These are phyloP conservation scores for Penicillium tannophilum DNA, from an alignment of 495 filamentous ascomycete genomes.

Conservation along the genomic window DNA sequence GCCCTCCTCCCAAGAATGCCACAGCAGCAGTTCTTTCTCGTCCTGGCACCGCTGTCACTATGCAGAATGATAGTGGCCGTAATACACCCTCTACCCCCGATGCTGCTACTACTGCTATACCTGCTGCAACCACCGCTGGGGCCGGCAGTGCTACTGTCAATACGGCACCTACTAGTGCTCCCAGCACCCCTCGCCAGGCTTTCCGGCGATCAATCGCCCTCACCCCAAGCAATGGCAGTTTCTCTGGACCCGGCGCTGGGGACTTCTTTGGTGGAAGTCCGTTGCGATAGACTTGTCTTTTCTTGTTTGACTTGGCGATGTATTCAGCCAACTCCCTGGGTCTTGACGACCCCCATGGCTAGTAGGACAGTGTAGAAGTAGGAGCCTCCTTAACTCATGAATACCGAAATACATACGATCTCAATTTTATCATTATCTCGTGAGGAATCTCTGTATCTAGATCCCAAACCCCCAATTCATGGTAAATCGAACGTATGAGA, in stretches of 20 bases:
- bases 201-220: slow-evolving; percentile 50
- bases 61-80: slow-evolving; percentile 46
- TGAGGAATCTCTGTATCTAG: not conserved
- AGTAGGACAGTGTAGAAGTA: slow-evolving; percentile 8
- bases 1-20: slow-evolving; percentile 60
- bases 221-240: slow-evolving; percentile 50
- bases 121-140: slow-evolving; percentile 8
- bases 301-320: slow-evolving; percentile 3
- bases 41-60: slow-evolving; percentile 47
- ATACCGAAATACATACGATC: slow-evolving; percentile 8
- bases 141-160: slow-evolving; percentile 11
- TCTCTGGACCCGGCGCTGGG: slow-evolving; percentile 41
- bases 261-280: slow-evolving; percentile 50
- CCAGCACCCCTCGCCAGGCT: slow-evolving; percentile 46
- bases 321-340: not conserved
- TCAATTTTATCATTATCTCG: not conserved
- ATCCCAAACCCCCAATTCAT: not conserved
- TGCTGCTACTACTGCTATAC: slow-evolving; percentile 15
- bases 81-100: slow-evolving; percentile 49
- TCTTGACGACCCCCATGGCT: slow-evolving; percentile 4
- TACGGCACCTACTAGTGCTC: slow-evolving; percentile 35
- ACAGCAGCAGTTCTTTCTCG: slow-evolving; percentile 40
- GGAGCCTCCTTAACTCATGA: slow-evolving; percentile 8
- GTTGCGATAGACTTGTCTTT: slow-evolving; percentile 33
- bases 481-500: too few species aligned